Evolutionary conservation across 2,329 filamentous ascomycete species (phyloP).

Genomic region (Monascus ruber): DNA sequence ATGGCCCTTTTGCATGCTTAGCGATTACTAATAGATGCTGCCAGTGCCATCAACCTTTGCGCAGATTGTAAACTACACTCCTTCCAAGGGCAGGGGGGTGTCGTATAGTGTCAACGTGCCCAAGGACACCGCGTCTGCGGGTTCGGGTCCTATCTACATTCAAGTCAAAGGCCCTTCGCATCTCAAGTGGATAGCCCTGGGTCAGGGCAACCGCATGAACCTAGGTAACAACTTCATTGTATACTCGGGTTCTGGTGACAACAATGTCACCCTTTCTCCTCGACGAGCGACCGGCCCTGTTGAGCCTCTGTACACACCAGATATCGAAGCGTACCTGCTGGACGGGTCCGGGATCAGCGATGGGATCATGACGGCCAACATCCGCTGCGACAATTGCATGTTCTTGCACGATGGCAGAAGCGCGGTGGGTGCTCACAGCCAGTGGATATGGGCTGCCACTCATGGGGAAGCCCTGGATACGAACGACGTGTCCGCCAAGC

Average conservation of each 20-base stretch:
- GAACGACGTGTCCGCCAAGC: conserved; percentile 30
- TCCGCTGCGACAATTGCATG: conserved; percentile 44
- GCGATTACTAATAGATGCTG: background rate
- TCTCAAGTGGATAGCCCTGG: conserved; percentile 45
- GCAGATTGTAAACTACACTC: conserved; percentile 11
- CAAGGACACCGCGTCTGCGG: conserved; percentile 37
- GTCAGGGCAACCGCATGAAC: conserved; percentile 44
- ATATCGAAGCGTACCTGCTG: conserved; percentile 37
- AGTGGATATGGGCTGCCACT: conserved; percentile 42
- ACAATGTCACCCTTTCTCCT: conserved; percentile 49
- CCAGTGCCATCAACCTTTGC: conserved; percentile 8
- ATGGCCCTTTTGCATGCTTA: background rate
- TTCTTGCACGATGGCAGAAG: conserved; percentile 42
- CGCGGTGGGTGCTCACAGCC: conserved; percentile 31
- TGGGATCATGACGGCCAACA: conserved; percentile 45
- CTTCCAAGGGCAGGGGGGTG: conserved; percentile 10
- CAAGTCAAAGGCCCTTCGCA: conserved; percentile 43
- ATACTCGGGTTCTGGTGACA: conserved; percentile 38
- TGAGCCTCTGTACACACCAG: conserved; percentile 32
- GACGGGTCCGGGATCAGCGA: conserved; percentile 43
- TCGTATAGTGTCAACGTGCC: conserved; percentile 45
- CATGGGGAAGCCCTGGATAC: conserved; percentile 38
- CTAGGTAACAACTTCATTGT: conserved; percentile 49
- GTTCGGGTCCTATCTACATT: conserved; percentile 46
- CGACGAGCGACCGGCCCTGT: conserved; percentile 35